Evolutionary conservation across 1,284 basidiomycete genomes (phyloP).

Genomic region (Puccinia hordei): DNA sequence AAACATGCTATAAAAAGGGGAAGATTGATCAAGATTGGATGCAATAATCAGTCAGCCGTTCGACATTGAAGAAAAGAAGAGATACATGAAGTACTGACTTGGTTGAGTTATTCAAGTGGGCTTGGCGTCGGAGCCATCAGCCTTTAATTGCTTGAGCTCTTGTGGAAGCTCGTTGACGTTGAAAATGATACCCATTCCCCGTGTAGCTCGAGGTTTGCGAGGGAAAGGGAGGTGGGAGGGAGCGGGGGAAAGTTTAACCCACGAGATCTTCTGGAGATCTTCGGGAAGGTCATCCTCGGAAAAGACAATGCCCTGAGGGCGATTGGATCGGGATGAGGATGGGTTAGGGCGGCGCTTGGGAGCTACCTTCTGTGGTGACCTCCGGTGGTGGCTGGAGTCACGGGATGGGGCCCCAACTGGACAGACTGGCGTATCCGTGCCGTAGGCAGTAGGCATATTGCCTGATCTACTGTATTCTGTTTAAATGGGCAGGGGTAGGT

Average conservation of each 20-base stretch:
- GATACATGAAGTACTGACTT: background rate
- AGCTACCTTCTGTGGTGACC: background rate
- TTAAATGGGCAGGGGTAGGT: background rate
- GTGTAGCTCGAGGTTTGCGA: background rate
- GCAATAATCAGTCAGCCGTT: background rate
- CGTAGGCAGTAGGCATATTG: background rate
- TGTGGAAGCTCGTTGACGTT: slow-evolving; percentile 1
- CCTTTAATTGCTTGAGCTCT: background rate
- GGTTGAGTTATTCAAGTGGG: background rate
- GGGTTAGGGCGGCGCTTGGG: background rate
- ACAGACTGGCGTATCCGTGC: background rate
- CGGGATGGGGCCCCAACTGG: background rate
- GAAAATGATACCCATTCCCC: background rate
- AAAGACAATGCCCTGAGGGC: slow-evolving; percentile 1
- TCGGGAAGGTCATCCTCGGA: background rate
- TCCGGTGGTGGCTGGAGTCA: background rate
- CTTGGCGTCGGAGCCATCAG: background rate
- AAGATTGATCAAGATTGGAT: background rate
- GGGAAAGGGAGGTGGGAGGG: background rate
- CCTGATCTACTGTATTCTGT: background rate
- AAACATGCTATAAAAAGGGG: background rate
- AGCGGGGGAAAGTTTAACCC: background rate
- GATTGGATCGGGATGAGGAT: background rate
- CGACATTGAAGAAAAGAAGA: too few relatives aligned
- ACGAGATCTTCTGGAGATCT: background rate